Percentiles rank a stretch among this genome's conserved stretches.
Conservation (phyloP, 805 yeast species). For the Yarrowia sp. region DNA sequence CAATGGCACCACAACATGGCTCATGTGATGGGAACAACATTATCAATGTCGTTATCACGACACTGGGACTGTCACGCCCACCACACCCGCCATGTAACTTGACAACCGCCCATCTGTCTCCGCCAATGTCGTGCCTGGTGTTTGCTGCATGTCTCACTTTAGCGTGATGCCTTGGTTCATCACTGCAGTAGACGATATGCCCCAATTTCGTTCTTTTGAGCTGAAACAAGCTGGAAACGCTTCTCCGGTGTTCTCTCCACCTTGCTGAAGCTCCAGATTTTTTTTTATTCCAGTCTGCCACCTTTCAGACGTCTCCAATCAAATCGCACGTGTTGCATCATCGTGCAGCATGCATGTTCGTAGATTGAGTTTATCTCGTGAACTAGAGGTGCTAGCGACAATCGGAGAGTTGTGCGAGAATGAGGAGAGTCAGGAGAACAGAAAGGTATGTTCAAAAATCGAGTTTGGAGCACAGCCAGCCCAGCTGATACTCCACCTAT, state of each 20-base stretch:
- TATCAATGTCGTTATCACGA: not conserved
- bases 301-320: not conserved
- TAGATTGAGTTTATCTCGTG: not conserved
- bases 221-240: not conserved
- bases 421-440: not conserved
- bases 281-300: no score
- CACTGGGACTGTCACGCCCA: not conserved
- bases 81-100: not conserved
- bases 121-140: not conserved
- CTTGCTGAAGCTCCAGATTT: no score
- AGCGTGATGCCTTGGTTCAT: constrained; percentile 6
- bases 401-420: not conserved
- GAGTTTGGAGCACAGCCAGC: no score
- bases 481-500: not conserved
- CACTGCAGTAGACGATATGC: not conserved
- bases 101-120: not conserved
- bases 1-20: no score
- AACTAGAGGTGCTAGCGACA: not conserved
- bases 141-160: constrained; percentile 16
- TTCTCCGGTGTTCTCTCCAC: not conserved
- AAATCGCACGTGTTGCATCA: constrained; percentile 1
- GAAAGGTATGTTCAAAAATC: not conserved
- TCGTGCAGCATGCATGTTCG: not conserved
- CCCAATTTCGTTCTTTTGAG: not conserved
- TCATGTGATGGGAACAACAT: not conserved